Evolutionary conservation across 495 filamentous ascomycete species (phyloP), one percentile per base, ranked within the genome.

Genomic region (Durotheca rogersii): DNA sequence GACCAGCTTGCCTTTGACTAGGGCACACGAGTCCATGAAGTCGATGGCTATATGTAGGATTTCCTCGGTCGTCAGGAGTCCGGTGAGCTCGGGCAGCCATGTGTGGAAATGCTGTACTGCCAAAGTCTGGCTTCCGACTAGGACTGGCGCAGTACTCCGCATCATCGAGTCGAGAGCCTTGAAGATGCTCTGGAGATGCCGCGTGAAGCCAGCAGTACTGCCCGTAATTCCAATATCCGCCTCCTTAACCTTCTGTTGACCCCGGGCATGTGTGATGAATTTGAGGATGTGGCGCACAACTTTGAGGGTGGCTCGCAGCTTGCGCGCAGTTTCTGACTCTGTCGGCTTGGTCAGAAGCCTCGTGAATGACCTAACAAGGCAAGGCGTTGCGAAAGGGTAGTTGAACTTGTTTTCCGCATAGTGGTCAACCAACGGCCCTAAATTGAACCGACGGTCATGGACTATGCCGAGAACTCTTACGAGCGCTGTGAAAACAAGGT

Each of bases 61-160:
- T 65, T 99, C 91, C 47, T 87, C 86, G 1, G 84, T 81, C 10
- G 75, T 81, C 59, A 99, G 78, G 25, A 91, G 74, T 10, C 83
- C 81, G 3, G 81, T 79, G 5, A 97, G 80, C 54, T 95, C 90
- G 0, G 93, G 94, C 7, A 99, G 72, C 93, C 93, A 97, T 1
- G 87, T 84, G 64, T 97, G 93, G 66, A 97, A 95, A 68, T 97
- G 87, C 65, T 99, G 93, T 12, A 97, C 91, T 4, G 94, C 87
- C 23, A 99, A 70, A 1, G 93, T 97, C 65, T 97, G 94, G 48
- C 87, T 96, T 19, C 93, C 93, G 23, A 99, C 84, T 37, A 96
- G 67, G 32, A 89, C 82, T 1, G 94, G 88, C 7, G 90, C 86
- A 1, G 81, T 72, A 61, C 89, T 93, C 49, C 82, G 81, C 90